Conservation (phyloP, 2,329 filamentous ascomycete genomes). For the Aspergillus vadensis region DNA sequence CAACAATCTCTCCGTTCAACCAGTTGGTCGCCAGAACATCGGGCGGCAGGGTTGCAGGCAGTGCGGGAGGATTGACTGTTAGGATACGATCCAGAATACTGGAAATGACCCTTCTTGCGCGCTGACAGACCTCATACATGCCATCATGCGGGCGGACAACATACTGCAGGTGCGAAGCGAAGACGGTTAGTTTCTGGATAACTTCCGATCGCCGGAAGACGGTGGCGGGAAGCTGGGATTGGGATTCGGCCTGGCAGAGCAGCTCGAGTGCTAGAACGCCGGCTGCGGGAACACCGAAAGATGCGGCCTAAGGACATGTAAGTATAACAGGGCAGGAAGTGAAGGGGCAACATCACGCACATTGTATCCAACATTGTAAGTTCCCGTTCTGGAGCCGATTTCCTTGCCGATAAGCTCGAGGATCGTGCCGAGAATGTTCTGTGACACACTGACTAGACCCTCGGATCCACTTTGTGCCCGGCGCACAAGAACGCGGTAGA, state of each 20-base stretch:
- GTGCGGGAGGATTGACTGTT: conserved; percentile 2
- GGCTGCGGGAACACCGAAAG: conserved; percentile 30
- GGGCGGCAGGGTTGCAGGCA: neutral
- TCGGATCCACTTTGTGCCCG: conserved; percentile 23
- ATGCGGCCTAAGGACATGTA: conserved; percentile 14
- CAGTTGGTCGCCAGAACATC: conserved; percentile 9
- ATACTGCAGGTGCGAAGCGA: conserved; percentile 27
- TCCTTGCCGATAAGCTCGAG: conserved; percentile 17
- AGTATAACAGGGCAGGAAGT: neutral
- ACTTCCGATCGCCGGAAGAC: conserved; percentile 28
- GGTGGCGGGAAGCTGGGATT: neutral
- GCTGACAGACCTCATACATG: conserved; percentile 29
- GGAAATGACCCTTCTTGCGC: conserved; percentile 24
- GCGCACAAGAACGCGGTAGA: conserved; percentile 25
- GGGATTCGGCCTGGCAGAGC: conserved; percentile 21
- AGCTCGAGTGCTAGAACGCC: conserved; percentile 33
- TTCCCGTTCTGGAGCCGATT: conserved; percentile 15
- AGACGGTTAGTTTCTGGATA: conserved; percentile 33
- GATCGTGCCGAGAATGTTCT: conserved; percentile 25
- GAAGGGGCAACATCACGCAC: conserved; percentile 12
- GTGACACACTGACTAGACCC: conserved; percentile 22
- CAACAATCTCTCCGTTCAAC: conserved; percentile 9
- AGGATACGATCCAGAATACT: conserved; percentile 25
- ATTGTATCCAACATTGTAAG: conserved; percentile 19
- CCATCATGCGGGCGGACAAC: conserved; percentile 24